phyloP scores from a whole-genome alignment of 2,329 filamentous ascomycete species.

The Ophiostoma tasmaniense region DNA sequence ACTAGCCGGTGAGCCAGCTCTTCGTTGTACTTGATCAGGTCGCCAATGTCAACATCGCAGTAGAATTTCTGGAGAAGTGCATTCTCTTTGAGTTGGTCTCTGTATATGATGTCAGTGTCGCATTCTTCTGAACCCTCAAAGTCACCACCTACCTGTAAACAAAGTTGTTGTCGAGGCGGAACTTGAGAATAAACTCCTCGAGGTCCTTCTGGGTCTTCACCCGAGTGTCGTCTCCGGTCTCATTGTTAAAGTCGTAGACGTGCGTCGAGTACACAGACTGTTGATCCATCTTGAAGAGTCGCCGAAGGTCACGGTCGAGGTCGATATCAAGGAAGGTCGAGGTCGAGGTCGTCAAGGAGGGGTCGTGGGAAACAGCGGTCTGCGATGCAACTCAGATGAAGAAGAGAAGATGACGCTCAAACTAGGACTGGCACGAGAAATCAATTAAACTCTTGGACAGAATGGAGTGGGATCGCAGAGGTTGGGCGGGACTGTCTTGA shows the following conservation, averaged over 20 bases:
- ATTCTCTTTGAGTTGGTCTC: slow-evolving; percentile 93
- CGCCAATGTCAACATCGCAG: slow-evolving; percentile 91
- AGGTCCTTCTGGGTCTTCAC: slow-evolving; percentile 69
- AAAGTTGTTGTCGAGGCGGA: slow-evolving; percentile 87
- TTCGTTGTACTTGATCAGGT: slow-evolving; percentile 93
- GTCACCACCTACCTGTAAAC: slow-evolving; percentile 63
- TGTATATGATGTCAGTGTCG: slow-evolving; percentile 33
- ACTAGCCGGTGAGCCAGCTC: slow-evolving; percentile 84
- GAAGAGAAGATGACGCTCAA: neutral
- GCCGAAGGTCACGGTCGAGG: neutral
- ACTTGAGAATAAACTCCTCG: slow-evolving; percentile 86
- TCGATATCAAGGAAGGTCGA: neutral
- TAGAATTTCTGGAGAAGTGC: slow-evolving; percentile 89
- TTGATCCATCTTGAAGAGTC: slow-evolving; percentile 59
- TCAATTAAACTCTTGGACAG: neutral
- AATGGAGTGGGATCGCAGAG: neutral
- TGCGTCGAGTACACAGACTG: slow-evolving; percentile 80
- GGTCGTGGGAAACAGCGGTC: slow-evolving; percentile 4
- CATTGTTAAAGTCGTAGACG: slow-evolving; percentile 62
- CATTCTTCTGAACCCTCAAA: slow-evolving; percentile 11
- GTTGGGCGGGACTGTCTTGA: neutral
- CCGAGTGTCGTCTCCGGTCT: slow-evolving; percentile 59
- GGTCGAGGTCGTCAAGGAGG: neutral
- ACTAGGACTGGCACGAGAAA: neutral
- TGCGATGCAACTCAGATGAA: neutral